Evolutionary conservation across 2,329 filamentous ascomycete genomes (phyloP), one percentile per base, ranked within the genome.

Genomic region (Aspergillus brunneoviolaceus): DNA sequence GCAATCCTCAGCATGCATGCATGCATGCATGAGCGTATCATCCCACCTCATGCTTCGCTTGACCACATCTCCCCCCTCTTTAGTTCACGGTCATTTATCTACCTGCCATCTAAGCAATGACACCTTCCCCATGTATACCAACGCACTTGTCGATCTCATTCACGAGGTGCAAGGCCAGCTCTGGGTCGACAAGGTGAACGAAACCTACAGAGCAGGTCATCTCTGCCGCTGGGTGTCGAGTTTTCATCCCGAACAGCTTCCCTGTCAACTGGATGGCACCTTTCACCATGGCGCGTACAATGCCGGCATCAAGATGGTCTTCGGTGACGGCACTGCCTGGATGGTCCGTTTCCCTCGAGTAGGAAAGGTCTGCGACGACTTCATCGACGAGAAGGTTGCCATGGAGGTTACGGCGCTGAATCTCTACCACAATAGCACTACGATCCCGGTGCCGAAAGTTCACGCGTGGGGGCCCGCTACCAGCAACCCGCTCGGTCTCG

Each of bases 241-340:
- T 55, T 74, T 75, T 56, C 69, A 76, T 68, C 67, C 70, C 31
- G 21, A 71, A 23, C 69, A 69, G 49, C 69, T 73, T 67, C 67
- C 66, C 48, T 75, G 73, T 64, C 58, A 67, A 58, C 67, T 73
- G 27, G 70, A 74, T 6, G 63, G 72, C 48, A 65, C 64, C 48
- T 72, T 75, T 65, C 62, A 71, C 60, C 53, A 73, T 64, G 71
- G 72, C 25, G 59, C 70, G 61, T 76, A 72, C 49, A 76, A 74
- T 63, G 67, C 68, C 2, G 66, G 72, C 7, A 49, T 72, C 25
- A 76, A 74, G 58, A 69, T 76, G 63, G 66, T 72, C 10, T 76
- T 76, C 53, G 60, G 51, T 31, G 66, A 74, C 33, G 57, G 54
- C 29, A 67, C 66, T 23, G 58, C 65, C 48, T 74, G 69, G 69